A percentile compares a stretch with the other conserved stretches of the same genome.
phyloP scores from a whole-genome alignment of 306 rosid genomes.

The Cucurbita maxima region DNA sequence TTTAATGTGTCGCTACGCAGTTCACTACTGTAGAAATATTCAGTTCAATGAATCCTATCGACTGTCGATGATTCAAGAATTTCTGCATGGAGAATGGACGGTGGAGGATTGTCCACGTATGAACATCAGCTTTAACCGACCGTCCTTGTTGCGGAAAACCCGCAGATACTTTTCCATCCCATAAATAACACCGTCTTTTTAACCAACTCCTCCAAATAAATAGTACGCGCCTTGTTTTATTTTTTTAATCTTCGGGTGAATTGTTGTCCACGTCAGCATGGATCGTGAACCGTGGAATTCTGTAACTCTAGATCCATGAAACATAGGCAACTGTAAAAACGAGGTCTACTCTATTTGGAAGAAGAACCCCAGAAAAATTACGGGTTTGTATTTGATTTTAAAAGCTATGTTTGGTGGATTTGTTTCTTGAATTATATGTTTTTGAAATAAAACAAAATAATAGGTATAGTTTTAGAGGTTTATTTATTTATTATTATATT shows the following conservation, averaged over 20 bases:
- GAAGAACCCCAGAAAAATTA: background rate
- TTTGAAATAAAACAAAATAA: too few species aligned
- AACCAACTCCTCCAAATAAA: background rate
- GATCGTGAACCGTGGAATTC: background rate
- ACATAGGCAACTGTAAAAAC: background rate
- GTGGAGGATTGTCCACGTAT: background rate
- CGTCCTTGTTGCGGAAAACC: slow-evolving; percentile 11
- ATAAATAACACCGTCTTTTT: slow-evolving; percentile 15
- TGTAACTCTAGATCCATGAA: background rate
- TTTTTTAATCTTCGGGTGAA: background rate
- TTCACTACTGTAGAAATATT: slow-evolving; percentile 30
- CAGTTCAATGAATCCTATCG: slow-evolving; percentile 17
- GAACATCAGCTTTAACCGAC: background rate
- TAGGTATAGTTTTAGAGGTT: background rate
- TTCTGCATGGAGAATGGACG: slow-evolving; percentile 2
- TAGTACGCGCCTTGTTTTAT: background rate
- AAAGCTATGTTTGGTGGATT: too few species aligned
- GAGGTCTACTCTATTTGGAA: background rate
- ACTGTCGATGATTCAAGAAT: background rate
- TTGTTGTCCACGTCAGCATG: background rate
- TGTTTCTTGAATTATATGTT: background rate
- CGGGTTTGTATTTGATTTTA: too few species aligned
- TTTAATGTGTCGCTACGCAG: background rate
- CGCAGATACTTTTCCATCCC: slow-evolving; percentile 10
- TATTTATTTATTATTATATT: background rate